phyloP scores from a whole-genome alignment of 371 early-diverging fungal genomes.

The Apophysomyces sp. region DNA sequence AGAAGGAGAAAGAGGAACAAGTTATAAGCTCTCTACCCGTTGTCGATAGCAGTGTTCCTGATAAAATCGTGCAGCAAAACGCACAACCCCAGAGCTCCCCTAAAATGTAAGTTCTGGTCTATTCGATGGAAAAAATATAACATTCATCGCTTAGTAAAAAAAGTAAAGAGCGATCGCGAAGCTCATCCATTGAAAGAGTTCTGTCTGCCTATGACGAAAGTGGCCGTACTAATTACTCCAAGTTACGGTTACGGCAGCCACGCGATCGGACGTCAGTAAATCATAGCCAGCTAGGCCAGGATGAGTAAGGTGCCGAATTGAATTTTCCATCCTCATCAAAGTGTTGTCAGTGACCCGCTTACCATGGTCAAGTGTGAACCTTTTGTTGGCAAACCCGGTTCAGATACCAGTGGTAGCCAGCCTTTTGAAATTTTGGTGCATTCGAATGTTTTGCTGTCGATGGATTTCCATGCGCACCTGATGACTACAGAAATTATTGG shows the following conservation, averaged over 20 bases:
- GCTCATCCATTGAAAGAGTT: background rate
- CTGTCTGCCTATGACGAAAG: slow-evolving; percentile 29
- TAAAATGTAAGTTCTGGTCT: background rate
- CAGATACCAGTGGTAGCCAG: slow-evolving; percentile 66
- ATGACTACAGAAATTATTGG: slow-evolving; percentile 88
- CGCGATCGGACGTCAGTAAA: slow-evolving; percentile 32
- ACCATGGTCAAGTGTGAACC: slow-evolving; percentile 82
- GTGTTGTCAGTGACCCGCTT: slow-evolving; percentile 61
- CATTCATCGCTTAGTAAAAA: too few relatives aligned
- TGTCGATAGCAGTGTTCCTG: background rate
- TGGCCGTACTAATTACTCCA: slow-evolving; percentile 48
- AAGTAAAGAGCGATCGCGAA: background rate
- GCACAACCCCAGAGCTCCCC: background rate
- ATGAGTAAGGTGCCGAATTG: slow-evolving; percentile 27
- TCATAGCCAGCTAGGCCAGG: slow-evolving; percentile 33
- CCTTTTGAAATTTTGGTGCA: slow-evolving; percentile 75
- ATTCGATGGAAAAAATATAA: too few relatives aligned
- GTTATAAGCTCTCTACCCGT: background rate
- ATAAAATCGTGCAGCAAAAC: background rate
- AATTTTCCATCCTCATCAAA: background rate
- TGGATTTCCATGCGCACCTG: slow-evolving; percentile 90
- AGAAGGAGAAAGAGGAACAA: background rate
- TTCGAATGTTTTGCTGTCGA: slow-evolving; percentile 74
- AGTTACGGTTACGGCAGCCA: slow-evolving; percentile 34
- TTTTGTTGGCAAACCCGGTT: slow-evolving; percentile 71